A percentile compares a stretch with the other conserved stretches of the same genome.
These are phyloP conservation scores for Phytophthora melonis DNA, from an alignment of 352 stramenopile genomes.

Conservation along the genomic window DNA sequence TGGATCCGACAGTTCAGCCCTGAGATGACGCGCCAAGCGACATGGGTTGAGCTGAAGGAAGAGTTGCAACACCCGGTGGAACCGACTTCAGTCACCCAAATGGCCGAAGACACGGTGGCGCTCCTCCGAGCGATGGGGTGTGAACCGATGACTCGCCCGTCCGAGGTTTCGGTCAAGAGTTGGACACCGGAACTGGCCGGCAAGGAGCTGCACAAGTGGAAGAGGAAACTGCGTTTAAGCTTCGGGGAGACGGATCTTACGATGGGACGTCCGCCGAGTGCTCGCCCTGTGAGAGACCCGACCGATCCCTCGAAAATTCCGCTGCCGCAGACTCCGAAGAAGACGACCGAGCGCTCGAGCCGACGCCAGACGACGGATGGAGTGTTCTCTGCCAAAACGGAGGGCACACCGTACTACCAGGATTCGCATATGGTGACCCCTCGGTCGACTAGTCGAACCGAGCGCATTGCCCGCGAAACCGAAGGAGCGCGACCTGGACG, in stretches of 20 bases:
- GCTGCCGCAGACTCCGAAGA: not conserved
- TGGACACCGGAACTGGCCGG: not conserved
- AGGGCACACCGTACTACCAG: too few species aligned
- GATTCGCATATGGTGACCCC: too few species aligned
- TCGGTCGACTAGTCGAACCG: not conserved
- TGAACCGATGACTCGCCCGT: constrained; percentile 3
- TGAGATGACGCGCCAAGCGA: not conserved
- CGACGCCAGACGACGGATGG: too few species aligned
- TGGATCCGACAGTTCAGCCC: not conserved
- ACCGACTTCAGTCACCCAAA: not conserved
- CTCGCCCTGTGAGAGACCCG: not conserved
- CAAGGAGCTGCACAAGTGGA: not conserved
- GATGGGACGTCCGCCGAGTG: not conserved
- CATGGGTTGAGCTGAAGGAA: constrained; percentile 1
- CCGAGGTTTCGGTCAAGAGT: not conserved
- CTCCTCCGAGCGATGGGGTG: constrained; percentile 10
- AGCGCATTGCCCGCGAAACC: not conserved
- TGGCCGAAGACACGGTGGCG: constrained; percentile 3
- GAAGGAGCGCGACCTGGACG: not conserved
- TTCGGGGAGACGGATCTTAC: not conserved
- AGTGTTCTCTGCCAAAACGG: too few species aligned
- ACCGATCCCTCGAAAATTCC: not conserved
- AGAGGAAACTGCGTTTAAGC: not conserved
- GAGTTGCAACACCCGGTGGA: not conserved
- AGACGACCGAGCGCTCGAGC: too few species aligned